These are phyloP conservation scores for Umbelopsis isabellina DNA, from an alignment of 192 early-diverging fungal species.

Conservation along the genomic window DNA sequence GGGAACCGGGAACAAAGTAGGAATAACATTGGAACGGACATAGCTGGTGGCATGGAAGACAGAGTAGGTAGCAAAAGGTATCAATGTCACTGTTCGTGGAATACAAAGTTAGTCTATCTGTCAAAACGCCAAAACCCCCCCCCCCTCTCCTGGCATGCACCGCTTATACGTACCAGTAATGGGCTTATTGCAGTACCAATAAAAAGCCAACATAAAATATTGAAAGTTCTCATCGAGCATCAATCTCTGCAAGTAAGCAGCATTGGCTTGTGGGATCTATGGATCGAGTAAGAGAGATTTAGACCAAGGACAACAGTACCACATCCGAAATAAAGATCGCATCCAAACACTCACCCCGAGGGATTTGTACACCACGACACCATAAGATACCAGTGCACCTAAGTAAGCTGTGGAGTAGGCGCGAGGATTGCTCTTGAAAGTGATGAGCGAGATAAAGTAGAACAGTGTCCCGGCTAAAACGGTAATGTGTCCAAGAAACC, in stretches of 20 bases:
- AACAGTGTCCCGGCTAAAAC: conserved; percentile 44
- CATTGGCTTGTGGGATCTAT: conserved; percentile 63
- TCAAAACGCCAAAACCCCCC: not conserved
- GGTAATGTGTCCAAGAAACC: conserved; percentile 55
- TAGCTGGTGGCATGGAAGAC: conserved; percentile 77
- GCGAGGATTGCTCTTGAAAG: conserved; percentile 43
- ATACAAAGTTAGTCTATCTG: not conserved
- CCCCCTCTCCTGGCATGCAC: not conserved
- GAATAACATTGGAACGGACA: conserved; percentile 66
- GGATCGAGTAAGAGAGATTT: not conserved
- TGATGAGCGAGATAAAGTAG: conserved; percentile 45
- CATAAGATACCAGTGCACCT: conserved; percentile 71
- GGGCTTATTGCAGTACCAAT: conserved; percentile 73
- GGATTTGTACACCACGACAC: conserved; percentile 79
- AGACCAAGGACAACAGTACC: conserved; percentile 14
- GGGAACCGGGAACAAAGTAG: conserved; percentile 58
- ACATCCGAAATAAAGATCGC: conserved; percentile 15
- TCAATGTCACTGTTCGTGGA: conserved; percentile 60
- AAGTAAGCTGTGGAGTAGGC: conserved; percentile 65
- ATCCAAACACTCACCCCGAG: conserved; percentile 63
- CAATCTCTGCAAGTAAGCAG: conserved; percentile 61
- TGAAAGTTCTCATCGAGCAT: conserved; percentile 78
- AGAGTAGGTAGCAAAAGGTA: conserved; percentile 77
- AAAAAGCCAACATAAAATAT: conserved; percentile 70
- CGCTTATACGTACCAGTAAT: conserved; percentile 56